phyloP scores from a whole-genome alignment of 257 asterid species.

The Nicotiana tabacum region DNA sequence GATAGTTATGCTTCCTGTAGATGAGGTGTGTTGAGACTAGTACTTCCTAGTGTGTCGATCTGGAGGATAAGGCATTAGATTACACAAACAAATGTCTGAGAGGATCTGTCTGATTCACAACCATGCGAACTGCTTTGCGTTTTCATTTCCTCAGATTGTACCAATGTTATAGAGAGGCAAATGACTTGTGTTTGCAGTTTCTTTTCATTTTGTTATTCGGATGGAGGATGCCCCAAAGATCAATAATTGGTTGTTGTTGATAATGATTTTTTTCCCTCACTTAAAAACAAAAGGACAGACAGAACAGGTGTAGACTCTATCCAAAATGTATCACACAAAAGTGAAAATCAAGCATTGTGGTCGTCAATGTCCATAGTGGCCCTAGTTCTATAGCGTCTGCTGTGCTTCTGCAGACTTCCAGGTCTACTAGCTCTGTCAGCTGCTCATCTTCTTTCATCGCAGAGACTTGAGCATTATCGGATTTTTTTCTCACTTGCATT shows the following conservation, averaged over 20 bases:
- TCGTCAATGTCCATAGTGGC: conserved; percentile 17
- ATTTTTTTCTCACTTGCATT: conserved; percentile 22
- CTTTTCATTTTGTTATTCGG: too few relatives aligned
- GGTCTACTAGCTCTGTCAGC: background rate
- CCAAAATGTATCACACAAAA: background rate
- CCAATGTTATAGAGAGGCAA: too few relatives aligned
- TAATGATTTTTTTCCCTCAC: too few relatives aligned
- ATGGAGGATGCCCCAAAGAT: too few relatives aligned
- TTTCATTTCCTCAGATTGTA: background rate
- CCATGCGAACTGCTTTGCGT: background rate
- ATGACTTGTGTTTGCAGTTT: too few relatives aligned
- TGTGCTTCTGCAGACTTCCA: conserved; percentile 32
- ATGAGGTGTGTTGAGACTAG: background rate
- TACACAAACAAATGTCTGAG: background rate
- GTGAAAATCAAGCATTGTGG: background rate
- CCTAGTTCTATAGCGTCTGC: conserved; percentile 56
- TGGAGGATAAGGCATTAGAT: background rate
- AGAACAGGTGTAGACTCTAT: background rate
- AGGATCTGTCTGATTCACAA: background rate
- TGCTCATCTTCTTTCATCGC: conserved; percentile 70
- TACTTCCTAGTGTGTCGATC: background rate
- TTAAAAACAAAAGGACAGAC: background rate
- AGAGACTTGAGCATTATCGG: conserved; percentile 35
- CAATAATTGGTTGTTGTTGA: too few relatives aligned
- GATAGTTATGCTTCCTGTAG: background rate